Conservation (phyloP, 805 yeast genomes). For the Starmerella tilneyi region DNA sequence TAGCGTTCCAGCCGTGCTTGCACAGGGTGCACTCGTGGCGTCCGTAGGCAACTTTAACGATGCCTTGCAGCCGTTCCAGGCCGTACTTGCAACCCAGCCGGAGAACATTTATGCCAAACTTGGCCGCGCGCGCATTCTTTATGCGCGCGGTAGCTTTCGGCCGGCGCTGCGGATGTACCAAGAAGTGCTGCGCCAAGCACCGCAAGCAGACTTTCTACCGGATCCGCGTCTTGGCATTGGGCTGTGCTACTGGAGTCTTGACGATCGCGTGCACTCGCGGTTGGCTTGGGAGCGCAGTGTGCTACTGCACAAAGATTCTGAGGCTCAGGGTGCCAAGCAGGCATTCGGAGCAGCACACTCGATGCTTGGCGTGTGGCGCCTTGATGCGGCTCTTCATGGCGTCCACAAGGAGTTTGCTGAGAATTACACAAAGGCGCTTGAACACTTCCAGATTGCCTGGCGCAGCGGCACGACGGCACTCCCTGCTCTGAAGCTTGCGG, state of each 20-base stretch:
- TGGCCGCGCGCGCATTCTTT: conserved; percentile 73
- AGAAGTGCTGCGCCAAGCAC: conserved; percentile 64
- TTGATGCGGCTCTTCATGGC: conserved; percentile 52
- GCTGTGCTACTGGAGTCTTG: conserved; percentile 80
- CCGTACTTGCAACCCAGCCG: conserved; percentile 40
- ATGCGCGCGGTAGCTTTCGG: conserved; percentile 59
- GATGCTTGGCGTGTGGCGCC: conserved; percentile 54
- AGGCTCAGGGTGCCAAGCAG: conserved; percentile 20
- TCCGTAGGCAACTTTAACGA: conserved; percentile 55
- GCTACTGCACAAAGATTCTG: conserved; percentile 46
- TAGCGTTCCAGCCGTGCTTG: conserved; percentile 44
- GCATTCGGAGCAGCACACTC: conserved; percentile 44
- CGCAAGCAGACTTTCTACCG: conserved; percentile 33
- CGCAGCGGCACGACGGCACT: conserved; percentile 40
- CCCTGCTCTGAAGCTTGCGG: conserved; percentile 54
- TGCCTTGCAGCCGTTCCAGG: conserved; percentile 60
- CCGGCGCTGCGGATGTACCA: conserved; percentile 76
- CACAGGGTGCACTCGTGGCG: conserved; percentile 56
- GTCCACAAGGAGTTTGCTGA: conserved; percentile 48
- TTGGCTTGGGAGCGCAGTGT: conserved; percentile 74
- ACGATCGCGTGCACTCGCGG: conserved; percentile 65
- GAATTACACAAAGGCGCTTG: conserved; percentile 51
- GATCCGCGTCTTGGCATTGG: conserved; percentile 79
- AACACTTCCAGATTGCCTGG: conserved; percentile 34
- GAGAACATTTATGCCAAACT: conserved; percentile 65